phyloP scores from a whole-genome alignment of 768 basidiomycete genomes.

The Exidia glandulosa region DNA sequence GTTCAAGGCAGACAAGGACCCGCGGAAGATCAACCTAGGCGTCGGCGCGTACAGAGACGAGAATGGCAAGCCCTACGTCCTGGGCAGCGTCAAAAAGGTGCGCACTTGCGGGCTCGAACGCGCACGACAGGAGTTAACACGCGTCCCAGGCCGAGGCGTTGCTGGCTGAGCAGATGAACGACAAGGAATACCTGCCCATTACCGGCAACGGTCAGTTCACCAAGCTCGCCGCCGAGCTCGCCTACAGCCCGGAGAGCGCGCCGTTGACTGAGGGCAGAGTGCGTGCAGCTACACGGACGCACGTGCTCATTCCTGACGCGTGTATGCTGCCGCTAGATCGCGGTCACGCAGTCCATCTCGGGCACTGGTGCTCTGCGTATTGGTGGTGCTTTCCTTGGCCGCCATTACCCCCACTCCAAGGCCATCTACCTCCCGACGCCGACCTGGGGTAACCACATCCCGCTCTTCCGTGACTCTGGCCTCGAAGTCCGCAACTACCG shows the following conservation, averaged over 20 bases:
- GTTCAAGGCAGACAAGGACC: conserved; percentile 89
- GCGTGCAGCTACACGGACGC: conserved; percentile 19
- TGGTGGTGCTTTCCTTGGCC: conserved; percentile 83
- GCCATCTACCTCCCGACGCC: conserved; percentile 86
- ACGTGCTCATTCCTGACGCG: neutral
- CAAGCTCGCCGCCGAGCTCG: conserved; percentile 76
- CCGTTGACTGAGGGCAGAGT: conserved; percentile 66
- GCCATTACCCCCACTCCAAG: conserved; percentile 79
- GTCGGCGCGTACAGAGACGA: conserved; percentile 95
- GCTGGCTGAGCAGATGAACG: conserved; percentile 70
- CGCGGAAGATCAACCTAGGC: conserved; percentile 93
- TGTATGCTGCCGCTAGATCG: conserved; percentile 54
- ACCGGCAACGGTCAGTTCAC: conserved; percentile 83
- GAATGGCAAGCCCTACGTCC: conserved; percentile 88
- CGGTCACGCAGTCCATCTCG: conserved; percentile 88
- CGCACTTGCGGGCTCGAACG: conserved; percentile 2
- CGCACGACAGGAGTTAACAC: conserved; percentile 2
- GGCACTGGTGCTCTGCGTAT: conserved; percentile 96
- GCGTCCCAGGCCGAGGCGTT: too few relatives aligned
- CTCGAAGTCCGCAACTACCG: conserved; percentile 86
- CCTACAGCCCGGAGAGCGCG: conserved; percentile 73
- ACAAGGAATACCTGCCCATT: conserved; percentile 97
- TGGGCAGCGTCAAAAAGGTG: conserved; percentile 82
- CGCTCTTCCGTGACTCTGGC: conserved; percentile 88
- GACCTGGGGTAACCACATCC: conserved; percentile 96